phyloP scores from a whole-genome alignment of 495 filamentous ascomycete genomes.

The Penicillium manginii region DNA sequence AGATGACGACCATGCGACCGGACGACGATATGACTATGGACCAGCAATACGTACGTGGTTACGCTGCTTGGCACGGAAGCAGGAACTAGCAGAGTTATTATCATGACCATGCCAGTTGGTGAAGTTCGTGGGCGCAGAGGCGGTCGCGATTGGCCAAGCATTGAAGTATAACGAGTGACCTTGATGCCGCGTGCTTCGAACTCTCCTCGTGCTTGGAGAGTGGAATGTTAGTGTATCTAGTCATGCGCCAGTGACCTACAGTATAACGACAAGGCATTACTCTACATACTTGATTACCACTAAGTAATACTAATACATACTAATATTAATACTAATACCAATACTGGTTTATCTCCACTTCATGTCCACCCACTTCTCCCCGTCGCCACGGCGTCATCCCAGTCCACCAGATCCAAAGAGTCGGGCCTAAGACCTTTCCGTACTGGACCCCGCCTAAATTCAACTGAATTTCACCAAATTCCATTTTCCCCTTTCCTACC shows the following conservation, averaged over 20 bases:
- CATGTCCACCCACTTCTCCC: too few species aligned
- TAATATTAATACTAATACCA: too few species aligned
- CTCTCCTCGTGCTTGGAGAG: neutral
- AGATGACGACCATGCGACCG: conserved; percentile 51
- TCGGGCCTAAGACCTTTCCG: neutral
- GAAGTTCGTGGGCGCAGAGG: conserved; percentile 2
- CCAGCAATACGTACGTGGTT: conserved; percentile 50
- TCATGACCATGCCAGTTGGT: too few species aligned
- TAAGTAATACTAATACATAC: too few species aligned
- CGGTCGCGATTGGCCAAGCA: conserved; percentile 11
- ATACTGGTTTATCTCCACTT: too few species aligned
- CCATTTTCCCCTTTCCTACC: neutral
- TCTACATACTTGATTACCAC: too few species aligned
- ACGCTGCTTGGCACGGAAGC: conserved; percentile 47
- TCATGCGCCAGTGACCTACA: too few species aligned
- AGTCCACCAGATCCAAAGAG: too few species aligned
- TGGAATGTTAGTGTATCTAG: too few species aligned
- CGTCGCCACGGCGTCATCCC: too few species aligned
- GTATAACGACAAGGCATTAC: too few species aligned
- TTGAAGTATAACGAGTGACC: neutral
- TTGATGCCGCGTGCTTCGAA: neutral
- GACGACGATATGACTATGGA: conserved; percentile 52
- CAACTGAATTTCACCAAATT: neutral
- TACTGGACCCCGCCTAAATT: neutral
- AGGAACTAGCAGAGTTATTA: conserved; percentile 35